These are phyloP conservation scores for Santalum album DNA, from an alignment of 164 flowering plant genomes.

Conservation along the genomic window DNA sequence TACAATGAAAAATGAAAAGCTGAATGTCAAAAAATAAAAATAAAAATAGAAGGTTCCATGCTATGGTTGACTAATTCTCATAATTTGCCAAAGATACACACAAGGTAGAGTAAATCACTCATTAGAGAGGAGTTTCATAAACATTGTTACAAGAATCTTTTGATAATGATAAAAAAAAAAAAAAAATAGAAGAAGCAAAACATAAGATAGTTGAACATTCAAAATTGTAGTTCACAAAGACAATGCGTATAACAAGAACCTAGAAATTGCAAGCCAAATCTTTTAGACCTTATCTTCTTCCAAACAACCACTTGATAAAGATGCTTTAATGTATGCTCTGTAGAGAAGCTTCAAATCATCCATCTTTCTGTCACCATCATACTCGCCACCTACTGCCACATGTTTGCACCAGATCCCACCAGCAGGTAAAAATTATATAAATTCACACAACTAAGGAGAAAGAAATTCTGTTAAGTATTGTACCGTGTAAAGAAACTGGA, in stretches of 20 bases:
- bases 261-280: neutral
- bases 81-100: neutral
- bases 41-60: neutral
- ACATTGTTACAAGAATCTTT: too few species aligned
- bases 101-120: too few species aligned
- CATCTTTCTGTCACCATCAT: slow-evolving; percentile 69
- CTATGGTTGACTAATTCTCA: neutral
- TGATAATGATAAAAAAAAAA: too few species aligned
- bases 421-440: neutral
- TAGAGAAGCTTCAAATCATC: slow-evolving; percentile 88
- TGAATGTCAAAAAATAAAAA: neutral
- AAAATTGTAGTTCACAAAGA: too few species aligned
- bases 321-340: slow-evolving; percentile 67
- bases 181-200: too few species aligned
- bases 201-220: too few species aligned
- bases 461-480: slow-evolving; percentile 4
- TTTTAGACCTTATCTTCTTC: slow-evolving; percentile 64
- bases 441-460: neutral
- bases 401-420: slow-evolving; percentile 6
- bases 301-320: slow-evolving; percentile 67
- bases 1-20: slow-evolving; percentile 20
- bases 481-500: slow-evolving; percentile 78
- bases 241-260: too few species aligned
- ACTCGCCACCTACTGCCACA: slow-evolving; percentile 76
- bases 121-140: too few species aligned